Base-by-base conservation (phyloP, 345 rosid genomes). In the Boechera retrofracta region DNA sequence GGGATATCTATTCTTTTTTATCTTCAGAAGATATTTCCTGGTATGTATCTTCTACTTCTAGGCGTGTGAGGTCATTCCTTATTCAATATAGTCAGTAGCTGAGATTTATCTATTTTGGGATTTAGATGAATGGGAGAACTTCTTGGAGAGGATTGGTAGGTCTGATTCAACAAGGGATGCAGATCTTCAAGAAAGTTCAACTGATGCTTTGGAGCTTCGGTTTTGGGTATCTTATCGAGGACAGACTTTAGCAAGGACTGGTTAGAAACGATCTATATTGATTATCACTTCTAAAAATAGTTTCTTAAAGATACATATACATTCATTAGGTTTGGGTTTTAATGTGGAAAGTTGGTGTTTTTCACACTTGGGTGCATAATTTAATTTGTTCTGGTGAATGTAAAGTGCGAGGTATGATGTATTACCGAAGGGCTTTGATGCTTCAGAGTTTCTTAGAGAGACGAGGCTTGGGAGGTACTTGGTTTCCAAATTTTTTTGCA, bases 391-490 rank as follows among this genome's bases (percentile, higher is more conserved):
- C 18, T 44, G n/a, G 10, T 82, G 81, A 74, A 65, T 66, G 73
- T 82, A 82, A 91, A 95, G 99, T 95, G 72, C 97, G 99, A 64
- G 98, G 99, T 66, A 95, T 95, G 99, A 95, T 95, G 99, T 95
- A 95, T 72, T 95, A 95, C 70, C 87, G 99, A 83, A 91, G 97
- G 85, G 99, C 99, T 79, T 83, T 95, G 76, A 89, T 95, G 97
- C 84, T 95, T 49, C 99, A 92, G 88, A 92, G 98, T 84, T 88
- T 78, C 83, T 81, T 92, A 51, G 99, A 95, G 80, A 86, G 85
- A 69, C 84, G 98, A 83, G 77, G 88, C 72, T 61, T 86, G 59
- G 92, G 92, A 88, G 98, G 99, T 92, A 85, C 73, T 48, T 59
- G 32, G 55, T 71, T 63, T 38, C 13, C 32, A 6, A 51, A 15